Base-by-base conservation (phyloP, 1,284 basidiomycete species). In the Coniophora puteana region DNA sequence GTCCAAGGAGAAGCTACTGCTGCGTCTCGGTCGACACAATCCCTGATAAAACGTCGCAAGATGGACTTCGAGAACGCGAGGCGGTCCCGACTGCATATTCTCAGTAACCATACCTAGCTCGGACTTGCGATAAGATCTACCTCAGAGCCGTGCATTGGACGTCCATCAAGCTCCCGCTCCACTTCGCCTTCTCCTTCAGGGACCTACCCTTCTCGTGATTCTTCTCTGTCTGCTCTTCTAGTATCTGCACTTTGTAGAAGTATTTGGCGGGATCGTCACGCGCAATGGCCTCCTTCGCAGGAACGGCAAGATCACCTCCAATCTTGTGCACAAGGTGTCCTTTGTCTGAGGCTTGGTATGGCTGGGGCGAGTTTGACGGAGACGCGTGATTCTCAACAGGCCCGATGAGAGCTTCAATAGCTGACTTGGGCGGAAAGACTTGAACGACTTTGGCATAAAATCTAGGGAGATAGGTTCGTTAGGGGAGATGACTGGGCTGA, bases 21-120 rank as follows among this genome's bases (percentile, higher is more conserved):
- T 11, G 93, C 76, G 47, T 95, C 93, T 36, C 95, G 83, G 51
- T 88, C 80, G 4, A 98, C 84, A 56, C 91, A 94, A 57, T 98
- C 95, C 47, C 91, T 86, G 38, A 99, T 87, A 66, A 95, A 98
- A 27, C 93, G 88, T 50, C 93, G 90, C 22, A 99, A 76, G 53
- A 98, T 95, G 12, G 93, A 93, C 62, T 97, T 96, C 31, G 92
- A 95, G 66, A 97, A 98, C 16, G 89, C 84, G 25, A 94, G 76
- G 43, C 94, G 89, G 62, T 99, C 95, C 47, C 95, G 91, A 58
- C 90, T 94, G 51, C 40, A n/a, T n/a, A n/a, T n/a, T n/a, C n/a
- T n/a, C n/a, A 33, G 34, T 27, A 20, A 48, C 12, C 30, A 20
- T 16, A 21, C 16, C 26, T 28, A 17, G 21, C 14, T 17, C 10